Evolutionary conservation across 2,329 filamentous ascomycete genomes (phyloP).

Genomic region (Trichoderma oligosporum): DNA sequence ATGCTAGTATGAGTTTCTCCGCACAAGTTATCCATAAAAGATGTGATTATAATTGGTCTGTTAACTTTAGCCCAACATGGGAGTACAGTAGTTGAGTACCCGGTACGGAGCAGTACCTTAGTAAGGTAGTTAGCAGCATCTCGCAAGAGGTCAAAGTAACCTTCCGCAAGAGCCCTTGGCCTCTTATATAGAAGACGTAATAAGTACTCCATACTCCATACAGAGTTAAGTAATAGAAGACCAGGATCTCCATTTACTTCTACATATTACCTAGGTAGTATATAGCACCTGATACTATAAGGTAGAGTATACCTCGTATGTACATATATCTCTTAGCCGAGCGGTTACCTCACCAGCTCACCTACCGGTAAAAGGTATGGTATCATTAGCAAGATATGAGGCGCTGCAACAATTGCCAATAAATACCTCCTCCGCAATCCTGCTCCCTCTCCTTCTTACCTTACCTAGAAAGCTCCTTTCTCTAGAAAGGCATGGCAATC

Average conservation of each 20-base stretch:
- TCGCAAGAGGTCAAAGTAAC: background rate
- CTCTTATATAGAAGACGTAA: background rate
- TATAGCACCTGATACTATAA: too few species aligned
- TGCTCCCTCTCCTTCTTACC: background rate
- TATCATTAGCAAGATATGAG: too few species aligned
- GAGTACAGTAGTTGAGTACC: too few species aligned
- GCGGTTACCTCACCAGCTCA: conserved; percentile 2
- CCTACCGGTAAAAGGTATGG: background rate
- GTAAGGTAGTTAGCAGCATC: background rate
- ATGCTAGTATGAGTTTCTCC: conserved; percentile 5
- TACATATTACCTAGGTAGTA: too few species aligned
- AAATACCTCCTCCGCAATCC: conserved; percentile 6
- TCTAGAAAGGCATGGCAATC: background rate
- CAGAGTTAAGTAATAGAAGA: too few species aligned
- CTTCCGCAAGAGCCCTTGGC: background rate
- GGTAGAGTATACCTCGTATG: too few species aligned
- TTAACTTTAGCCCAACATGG: background rate
- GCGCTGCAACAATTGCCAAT: too few species aligned
- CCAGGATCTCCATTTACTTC: background rate
- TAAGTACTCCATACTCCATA: background rate
- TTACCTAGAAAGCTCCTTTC: background rate
- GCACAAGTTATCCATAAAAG: background rate
- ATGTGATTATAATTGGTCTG: conserved; percentile 7
- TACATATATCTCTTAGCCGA: too few species aligned
- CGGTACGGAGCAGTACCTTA: background rate